Evolutionary conservation across 2,329 filamentous ascomycete genomes (phyloP).

Genomic region (Aspergillus viridinutans): DNA sequence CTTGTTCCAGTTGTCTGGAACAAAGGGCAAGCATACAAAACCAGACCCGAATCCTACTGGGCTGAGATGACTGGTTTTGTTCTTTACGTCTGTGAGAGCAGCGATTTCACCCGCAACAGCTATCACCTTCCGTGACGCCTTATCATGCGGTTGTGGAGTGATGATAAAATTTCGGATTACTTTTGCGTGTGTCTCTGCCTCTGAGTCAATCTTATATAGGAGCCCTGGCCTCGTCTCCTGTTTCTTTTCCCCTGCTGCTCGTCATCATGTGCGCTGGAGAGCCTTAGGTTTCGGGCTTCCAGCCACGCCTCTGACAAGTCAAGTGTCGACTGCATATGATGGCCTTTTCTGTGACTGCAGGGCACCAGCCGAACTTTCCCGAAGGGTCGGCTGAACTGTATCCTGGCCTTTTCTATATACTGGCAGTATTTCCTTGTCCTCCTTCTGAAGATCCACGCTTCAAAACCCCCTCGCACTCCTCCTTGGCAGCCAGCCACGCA

Average conservation of each 20-base stretch:
- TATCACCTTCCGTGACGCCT: constrained; percentile 20
- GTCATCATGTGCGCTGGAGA: not conserved
- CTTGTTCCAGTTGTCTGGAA: not conserved
- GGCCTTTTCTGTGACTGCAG: not conserved
- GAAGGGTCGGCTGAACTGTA: too few species aligned
- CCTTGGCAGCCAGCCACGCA: not conserved
- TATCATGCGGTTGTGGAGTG: constrained; percentile 22
- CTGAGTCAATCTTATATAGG: not conserved
- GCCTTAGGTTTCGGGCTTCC: not conserved
- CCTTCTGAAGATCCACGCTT: not conserved
- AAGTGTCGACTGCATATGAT: not conserved
- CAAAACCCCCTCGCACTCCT: not conserved
- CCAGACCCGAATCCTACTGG: constrained; percentile 6
- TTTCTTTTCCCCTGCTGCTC: not conserved
- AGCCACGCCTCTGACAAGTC: not conserved
- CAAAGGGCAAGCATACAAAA: constrained; percentile 4
- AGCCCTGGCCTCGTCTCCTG: not conserved
- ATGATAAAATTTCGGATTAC: constrained; percentile 9
- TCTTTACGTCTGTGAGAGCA: too few species aligned
- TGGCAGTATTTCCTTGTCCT: not conserved
- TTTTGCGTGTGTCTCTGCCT: not conserved
- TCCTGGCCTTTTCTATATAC: too few species aligned
- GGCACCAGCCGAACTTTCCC: too few species aligned
- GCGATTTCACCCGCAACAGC: constrained; percentile 5
- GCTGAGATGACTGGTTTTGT: not conserved